A percentile compares a stretch with the other conserved stretches of the same genome.
These are phyloP conservation scores for Talaromyces thailandensis DNA, from an alignment of 495 filamentous ascomycete species.

Conservation along the genomic window DNA sequence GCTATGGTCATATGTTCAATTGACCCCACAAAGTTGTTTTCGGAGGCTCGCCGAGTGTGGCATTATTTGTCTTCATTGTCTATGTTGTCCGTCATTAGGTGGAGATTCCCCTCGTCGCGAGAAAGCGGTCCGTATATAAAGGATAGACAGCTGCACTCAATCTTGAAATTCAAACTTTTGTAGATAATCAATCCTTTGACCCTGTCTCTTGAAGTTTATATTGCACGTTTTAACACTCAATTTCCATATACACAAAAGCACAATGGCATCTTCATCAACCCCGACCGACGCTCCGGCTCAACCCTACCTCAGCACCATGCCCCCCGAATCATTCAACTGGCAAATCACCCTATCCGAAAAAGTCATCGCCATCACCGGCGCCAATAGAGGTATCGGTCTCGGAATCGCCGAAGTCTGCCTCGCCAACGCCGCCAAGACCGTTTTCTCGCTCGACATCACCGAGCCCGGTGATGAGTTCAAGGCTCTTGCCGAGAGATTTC, in stretches of 20 bases:
- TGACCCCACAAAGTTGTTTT: no score
- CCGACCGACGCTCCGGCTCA: no score
- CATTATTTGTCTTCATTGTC: no score
- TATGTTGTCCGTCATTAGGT: no score
- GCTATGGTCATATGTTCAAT: no score
- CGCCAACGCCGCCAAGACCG: not conserved
- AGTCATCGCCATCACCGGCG: constrained; percentile 28
- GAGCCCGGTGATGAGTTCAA: not conserved
- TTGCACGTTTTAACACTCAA: no score
- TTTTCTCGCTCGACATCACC: not conserved
- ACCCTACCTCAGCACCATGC: not conserved
- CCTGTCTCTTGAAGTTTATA: no score
- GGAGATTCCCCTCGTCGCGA: no score
- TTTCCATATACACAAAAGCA: no score
- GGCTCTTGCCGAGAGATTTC: not conserved
- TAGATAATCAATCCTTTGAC: no score
- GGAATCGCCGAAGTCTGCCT: not conserved
- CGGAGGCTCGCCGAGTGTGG: no score
- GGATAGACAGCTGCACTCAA: not conserved
- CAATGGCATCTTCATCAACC: no score
- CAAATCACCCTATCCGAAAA: constrained; percentile 8
- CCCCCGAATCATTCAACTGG: not conserved
- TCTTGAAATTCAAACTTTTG: not conserved
- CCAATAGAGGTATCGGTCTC: constrained; percentile 19
- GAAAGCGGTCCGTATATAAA: not conserved